Evolutionary conservation across 2,329 filamentous ascomycete species (phyloP).

Genomic region (Beauveria bassiana): DNA sequence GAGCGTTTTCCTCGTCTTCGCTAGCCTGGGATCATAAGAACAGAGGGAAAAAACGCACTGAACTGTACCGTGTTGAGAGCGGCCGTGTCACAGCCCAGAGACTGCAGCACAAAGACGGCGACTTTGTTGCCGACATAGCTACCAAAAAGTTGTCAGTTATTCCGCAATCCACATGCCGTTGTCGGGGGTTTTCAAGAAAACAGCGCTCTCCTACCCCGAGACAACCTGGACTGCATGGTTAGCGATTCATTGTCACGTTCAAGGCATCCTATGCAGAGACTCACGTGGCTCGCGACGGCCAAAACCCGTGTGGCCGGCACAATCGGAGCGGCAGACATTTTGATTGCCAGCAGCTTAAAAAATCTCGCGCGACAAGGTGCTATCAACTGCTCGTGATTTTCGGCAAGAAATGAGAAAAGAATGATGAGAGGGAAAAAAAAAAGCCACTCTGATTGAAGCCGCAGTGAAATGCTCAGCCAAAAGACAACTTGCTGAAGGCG

Average conservation of each 20-base stretch:
- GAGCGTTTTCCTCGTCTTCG: not conserved
- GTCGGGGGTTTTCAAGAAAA: not conserved
- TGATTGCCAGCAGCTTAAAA: not conserved
- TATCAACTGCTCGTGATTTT: too few relatives aligned
- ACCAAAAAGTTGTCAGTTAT: not conserved
- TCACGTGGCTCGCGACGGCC: conserved; percentile 91
- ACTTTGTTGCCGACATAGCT: conserved; percentile 98
- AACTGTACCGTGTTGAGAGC: conserved; percentile 96
- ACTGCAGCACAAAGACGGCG: conserved; percentile 89
- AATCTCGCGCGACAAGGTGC: not conserved
- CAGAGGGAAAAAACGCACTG: conserved; percentile 46
- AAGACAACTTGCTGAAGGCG: too few relatives aligned
- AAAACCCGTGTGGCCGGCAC: conserved; percentile 61
- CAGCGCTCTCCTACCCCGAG: conserved; percentile 26
- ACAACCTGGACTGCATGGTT: conserved; percentile 26
- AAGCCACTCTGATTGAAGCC: too few relatives aligned
- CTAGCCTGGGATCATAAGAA: too few relatives aligned
- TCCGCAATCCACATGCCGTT: not conserved
- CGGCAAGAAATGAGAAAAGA: too few relatives aligned
- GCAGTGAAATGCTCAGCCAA: too few relatives aligned
- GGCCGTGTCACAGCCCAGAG: conserved; percentile 85
- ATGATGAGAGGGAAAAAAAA: too few relatives aligned
- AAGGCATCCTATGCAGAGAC: conserved; percentile 22
- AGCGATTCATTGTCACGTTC: too few relatives aligned
- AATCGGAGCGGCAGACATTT: conserved; percentile 9